Conservation (phyloP, 345 rosid genomes). For the Salix viminalis region DNA sequence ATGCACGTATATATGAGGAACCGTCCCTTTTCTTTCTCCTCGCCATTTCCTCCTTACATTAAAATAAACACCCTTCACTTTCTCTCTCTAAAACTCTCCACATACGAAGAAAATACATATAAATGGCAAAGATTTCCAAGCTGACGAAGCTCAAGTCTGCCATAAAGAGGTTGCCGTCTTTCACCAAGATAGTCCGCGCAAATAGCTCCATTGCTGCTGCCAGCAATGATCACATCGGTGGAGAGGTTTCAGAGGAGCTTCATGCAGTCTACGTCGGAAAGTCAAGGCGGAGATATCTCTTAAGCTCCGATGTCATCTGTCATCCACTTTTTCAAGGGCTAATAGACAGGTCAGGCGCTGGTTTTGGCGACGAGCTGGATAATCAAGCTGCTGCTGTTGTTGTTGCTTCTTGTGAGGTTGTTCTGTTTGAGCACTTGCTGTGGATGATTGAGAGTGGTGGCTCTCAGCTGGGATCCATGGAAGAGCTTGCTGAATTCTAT, state of each 20-base stretch:
- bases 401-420: slow-evolving; percentile 63
- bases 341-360: slow-evolving; percentile 48
- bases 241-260: slow-evolving; percentile 20
- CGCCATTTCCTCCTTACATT: slow-evolving; percentile 6
- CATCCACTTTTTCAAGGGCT: slow-evolving; percentile 84
- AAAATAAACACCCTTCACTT: not conserved
- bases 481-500: slow-evolving; percentile 61
- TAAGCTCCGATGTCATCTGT: slow-evolving; percentile 46
- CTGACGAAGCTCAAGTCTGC: slow-evolving; percentile 87
- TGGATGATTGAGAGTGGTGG: slow-evolving; percentile 76
- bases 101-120: not conserved
- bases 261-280: slow-evolving; percentile 85
- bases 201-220: slow-evolving; percentile 17
- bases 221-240: not conserved
- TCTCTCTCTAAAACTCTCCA: slow-evolving; percentile 2
- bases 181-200: slow-evolving; percentile 43
- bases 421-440: slow-evolving; percentile 85
- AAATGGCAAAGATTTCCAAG: slow-evolving; percentile 72
- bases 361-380: slow-evolving; percentile 15
- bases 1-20: slow-evolving; percentile 27
- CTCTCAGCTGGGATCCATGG: slow-evolving; percentile 59
- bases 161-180: slow-evolving; percentile 78
- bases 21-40: slow-evolving; percentile 34
- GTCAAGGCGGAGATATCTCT: slow-evolving; percentile 64
- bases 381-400: slow-evolving; percentile 43